Base-by-base conservation (phyloP, 2,329 filamentous ascomycete species). In the Diaporthe sp. region DNA sequence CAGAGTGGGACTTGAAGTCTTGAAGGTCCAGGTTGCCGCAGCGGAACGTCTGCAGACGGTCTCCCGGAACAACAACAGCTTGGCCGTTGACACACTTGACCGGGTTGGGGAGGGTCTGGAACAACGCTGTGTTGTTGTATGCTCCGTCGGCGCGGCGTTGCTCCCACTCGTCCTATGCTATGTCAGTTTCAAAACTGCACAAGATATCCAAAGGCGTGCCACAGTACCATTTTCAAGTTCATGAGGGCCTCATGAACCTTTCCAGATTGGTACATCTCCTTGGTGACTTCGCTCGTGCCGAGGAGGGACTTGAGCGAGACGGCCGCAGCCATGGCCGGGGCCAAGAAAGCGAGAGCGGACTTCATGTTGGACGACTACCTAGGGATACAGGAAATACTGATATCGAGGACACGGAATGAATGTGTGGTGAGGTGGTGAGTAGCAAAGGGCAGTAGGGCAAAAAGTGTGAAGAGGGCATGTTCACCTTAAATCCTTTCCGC, bases 21-120 rank as follows among this genome's bases (percentile, higher is more conserved):
- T 89, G 87, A 2, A 90, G 84, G 76, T 91, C 89, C 12, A 89
- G 84, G 73, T 87, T 86, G 74, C 82, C 83, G 80, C 87, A 88
- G 35, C 79, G 80, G 79, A 88, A 89, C 4, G 86, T 88, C 79
- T 88, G 85, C 73, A 83, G 81, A 28, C 82, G 80, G 71, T 89
- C 85, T 4, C 86, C 87, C 7, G 83, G 81, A 25, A 87, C 83
- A 60, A 54, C 64, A 68, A 68, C 64, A 40, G 64, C 64, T 40
- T 68, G 45, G 64, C 64, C 64, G 64, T 68, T 68, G 33, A 68
- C 64, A 52, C 64, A 68, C 64, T 68, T 54, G 64, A 68, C 64
- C 2, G 64, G 64, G 47, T 30, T 47, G 28, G 64, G 64, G 47
- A 68, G 64, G 9, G 64, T 25, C 33, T 68, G 64, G 64, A 68